These are phyloP conservation scores for Samsoniella hepiali DNA, from an alignment of 2,329 filamentous ascomycete genomes.

Conservation along the genomic window DNA sequence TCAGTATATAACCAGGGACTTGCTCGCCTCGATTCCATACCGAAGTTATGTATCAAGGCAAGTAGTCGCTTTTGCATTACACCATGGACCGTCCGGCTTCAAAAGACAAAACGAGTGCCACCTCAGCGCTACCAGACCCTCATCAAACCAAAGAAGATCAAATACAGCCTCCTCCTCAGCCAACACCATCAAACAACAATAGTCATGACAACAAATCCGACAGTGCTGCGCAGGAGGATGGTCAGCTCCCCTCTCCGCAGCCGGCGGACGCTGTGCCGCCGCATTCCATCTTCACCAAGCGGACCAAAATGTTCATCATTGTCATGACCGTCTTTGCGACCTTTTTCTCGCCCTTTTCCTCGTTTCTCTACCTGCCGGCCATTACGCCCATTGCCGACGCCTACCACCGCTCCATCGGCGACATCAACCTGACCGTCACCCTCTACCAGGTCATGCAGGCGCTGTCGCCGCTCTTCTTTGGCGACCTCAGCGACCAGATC, in stretches of 20 bases:
- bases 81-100: not conserved
- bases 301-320: constrained; percentile 28
- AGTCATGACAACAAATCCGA: too few relatives aligned
- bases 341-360: constrained; percentile 31
- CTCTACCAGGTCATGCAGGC: constrained; percentile 16
- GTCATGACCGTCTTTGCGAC: constrained; percentile 29
- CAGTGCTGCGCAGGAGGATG: too few relatives aligned
- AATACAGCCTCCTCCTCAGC: not conserved
- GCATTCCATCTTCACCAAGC: constrained; percentile 26
- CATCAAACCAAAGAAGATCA: not conserved
- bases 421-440: constrained; percentile 20
- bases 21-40: not conserved
- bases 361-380: constrained; percentile 45
- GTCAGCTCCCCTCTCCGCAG: not conserved
- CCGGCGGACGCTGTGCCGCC: not conserved
- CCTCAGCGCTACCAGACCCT: not conserved
- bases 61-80: not conserved
- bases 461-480: constrained; percentile 11
- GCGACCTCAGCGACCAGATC: constrained; percentile 12
- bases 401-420: constrained; percentile 30
- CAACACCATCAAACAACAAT: not conserved
- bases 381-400: constrained; percentile 39
- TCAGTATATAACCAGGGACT: not conserved
- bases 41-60: too few relatives aligned
- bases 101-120: not conserved